These are phyloP conservation scores for Stephanodiscus minutulus DNA, from an alignment of 108 stramenopile species.

Conservation along the genomic window DNA sequence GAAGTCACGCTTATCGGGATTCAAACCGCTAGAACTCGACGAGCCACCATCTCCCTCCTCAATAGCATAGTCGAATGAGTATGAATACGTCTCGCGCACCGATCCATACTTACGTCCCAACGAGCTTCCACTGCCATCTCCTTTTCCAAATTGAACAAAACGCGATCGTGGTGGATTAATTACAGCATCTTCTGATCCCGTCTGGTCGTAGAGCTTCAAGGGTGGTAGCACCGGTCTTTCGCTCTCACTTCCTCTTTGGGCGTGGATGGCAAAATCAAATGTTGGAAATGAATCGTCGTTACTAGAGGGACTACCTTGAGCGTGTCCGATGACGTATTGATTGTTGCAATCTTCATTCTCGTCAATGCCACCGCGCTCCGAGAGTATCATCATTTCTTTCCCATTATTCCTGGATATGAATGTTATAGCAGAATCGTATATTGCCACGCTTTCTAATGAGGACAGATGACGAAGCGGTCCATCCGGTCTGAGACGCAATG, in stretches of 20 bases:
- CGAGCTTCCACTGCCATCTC: conserved; percentile 22
- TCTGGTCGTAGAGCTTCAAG: conserved; percentile 13
- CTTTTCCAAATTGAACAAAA: conserved; percentile 65
- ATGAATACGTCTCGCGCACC: conserved; percentile 73
- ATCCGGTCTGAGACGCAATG: conserved; percentile 62
- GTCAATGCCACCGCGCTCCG: conserved; percentile 56
- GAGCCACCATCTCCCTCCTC: background rate
- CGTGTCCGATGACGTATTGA: conserved; percentile 33
- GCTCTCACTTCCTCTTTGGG: conserved; percentile 37
- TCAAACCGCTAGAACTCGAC: background rate
- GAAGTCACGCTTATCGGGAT: background rate
- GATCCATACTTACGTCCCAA: conserved; percentile 59
- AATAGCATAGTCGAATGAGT: conserved; percentile 16
- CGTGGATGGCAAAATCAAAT: conserved; percentile 58
- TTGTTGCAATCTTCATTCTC: conserved; percentile 17
- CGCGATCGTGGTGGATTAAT: conserved; percentile 60
- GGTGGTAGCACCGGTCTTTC: conserved; percentile 44
- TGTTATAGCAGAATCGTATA: conserved; percentile 81
- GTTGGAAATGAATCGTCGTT: conserved; percentile 13
- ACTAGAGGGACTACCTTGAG: conserved; percentile 5
- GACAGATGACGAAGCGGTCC: conserved; percentile 63
- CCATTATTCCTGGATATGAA: conserved; percentile 51
- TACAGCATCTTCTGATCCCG: conserved; percentile 24
- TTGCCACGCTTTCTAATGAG: conserved; percentile 57
- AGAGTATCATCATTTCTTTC: conserved; percentile 57